Conservation (phyloP, 805 yeast species). For the Candida qinlingensis region DNA sequence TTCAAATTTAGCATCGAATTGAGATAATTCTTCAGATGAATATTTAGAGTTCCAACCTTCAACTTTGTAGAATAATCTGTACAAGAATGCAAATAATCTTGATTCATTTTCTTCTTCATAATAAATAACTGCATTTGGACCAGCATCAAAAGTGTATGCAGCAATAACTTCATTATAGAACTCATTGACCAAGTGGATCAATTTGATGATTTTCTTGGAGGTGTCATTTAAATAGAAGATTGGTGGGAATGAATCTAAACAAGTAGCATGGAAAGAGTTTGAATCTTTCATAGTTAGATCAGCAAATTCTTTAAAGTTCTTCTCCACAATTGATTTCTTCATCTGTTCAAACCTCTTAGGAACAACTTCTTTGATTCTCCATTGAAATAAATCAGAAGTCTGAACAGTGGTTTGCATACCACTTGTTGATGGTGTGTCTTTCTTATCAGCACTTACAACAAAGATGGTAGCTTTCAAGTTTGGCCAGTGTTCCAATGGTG, state of each 20-base stretch:
- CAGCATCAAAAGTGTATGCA: slow-evolving; percentile 98
- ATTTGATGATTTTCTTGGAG: slow-evolving; percentile 73
- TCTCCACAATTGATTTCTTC: slow-evolving; percentile 69
- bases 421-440: slow-evolving; percentile 89
- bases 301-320: slow-evolving; percentile 77
- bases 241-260: slow-evolving; percentile 93
- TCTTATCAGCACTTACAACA: slow-evolving; percentile 89
- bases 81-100: slow-evolving; percentile 65
- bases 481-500: slow-evolving; percentile 86
- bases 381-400: slow-evolving; percentile 80
- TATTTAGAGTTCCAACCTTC: slow-evolving; percentile 62
- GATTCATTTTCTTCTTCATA: slow-evolving; percentile 72
- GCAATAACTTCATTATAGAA: slow-evolving; percentile 56
- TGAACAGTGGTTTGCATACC: slow-evolving; percentile 96
- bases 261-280: slow-evolving; percentile 96
- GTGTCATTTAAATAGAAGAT: slow-evolving; percentile 91
- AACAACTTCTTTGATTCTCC: slow-evolving; percentile 76
- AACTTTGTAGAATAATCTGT: slow-evolving; percentile 51
- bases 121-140: slow-evolving; percentile 97
- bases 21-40: slow-evolving; percentile 23
- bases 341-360: slow-evolving; percentile 81
- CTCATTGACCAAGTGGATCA: slow-evolving; percentile 74
- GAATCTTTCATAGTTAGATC: slow-evolving; percentile 94
- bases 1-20: slow-evolving; percentile 23
- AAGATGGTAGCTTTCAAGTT: slow-evolving; percentile 85